Evolutionary conservation across 2,329 filamentous ascomycete species (phyloP).

Genomic region (Colletotrichum incanum): DNA sequence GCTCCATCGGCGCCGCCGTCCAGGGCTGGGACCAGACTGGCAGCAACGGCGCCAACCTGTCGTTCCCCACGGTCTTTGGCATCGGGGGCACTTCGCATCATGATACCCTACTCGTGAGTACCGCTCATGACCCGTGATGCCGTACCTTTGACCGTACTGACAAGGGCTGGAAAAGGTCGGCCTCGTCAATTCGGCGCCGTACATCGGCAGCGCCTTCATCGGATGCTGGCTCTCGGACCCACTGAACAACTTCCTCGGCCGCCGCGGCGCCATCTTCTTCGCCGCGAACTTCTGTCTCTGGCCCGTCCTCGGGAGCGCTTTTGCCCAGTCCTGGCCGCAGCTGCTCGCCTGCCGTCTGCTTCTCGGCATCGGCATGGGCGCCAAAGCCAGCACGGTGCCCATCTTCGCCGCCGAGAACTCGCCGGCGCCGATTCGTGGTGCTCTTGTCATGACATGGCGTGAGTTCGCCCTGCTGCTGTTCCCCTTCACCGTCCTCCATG

Average conservation of each 20-base stretch:
- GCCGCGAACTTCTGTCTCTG: conserved; percentile 81
- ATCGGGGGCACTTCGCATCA: conserved; percentile 62
- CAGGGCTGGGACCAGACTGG: conserved; percentile 67
- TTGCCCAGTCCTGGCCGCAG: conserved; percentile 80
- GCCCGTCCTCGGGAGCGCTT: conserved; percentile 79
- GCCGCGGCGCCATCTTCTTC: conserved; percentile 78
- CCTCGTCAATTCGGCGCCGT: conserved; percentile 68
- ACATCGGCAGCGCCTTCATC: conserved; percentile 61
- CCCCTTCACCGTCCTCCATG: too few species aligned
- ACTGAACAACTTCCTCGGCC: conserved; percentile 74
- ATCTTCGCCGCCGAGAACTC: conserved; percentile 84
- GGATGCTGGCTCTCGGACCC: conserved; percentile 84
- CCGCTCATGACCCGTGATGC: neutral
- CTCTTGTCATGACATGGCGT: conserved; percentile 57
- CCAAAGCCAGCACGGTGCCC: conserved; percentile 80
- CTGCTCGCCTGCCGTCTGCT: conserved; percentile 80
- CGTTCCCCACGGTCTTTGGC: conserved; percentile 61
- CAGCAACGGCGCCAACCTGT: conserved; percentile 65
- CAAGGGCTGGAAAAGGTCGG: conserved; percentile 73
- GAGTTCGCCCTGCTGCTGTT: neutral
- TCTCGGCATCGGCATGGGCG: conserved; percentile 84
- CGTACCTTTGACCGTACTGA: conserved; percentile 43
- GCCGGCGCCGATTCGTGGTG: conserved; percentile 79
- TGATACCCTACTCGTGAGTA: conserved; percentile 60
- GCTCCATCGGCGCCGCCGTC: conserved; percentile 68